phyloP scores from a whole-genome alignment of 176 grass and related monocot genomes.

The Miscanthus lutarioriparius region DNA sequence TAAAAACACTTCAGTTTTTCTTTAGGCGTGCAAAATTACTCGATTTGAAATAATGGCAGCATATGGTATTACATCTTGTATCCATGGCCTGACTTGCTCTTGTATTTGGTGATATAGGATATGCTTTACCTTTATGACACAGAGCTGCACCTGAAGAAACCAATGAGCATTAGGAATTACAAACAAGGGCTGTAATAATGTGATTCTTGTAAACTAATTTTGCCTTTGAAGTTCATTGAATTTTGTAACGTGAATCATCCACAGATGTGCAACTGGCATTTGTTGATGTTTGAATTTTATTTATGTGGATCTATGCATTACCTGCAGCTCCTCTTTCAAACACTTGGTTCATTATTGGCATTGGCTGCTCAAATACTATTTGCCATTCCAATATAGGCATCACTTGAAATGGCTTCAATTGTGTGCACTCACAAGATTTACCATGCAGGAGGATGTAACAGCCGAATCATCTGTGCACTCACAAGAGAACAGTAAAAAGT shows the following conservation, averaged over 20 bases:
- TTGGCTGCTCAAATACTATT: neutral
- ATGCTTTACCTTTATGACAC: conserved; percentile 57
- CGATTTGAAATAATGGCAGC: neutral
- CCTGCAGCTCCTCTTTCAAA: neutral
- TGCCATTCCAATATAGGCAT: no score
- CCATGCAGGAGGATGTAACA: no score
- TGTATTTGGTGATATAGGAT: conserved; percentile 49
- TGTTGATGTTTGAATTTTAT: neutral
- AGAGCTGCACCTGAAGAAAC: conserved; percentile 41
- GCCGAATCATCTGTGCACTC: no score
- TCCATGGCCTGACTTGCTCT: conserved; percentile 31
- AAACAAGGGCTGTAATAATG: conserved; percentile 35
- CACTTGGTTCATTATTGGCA: neutral
- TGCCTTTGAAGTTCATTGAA: neutral
- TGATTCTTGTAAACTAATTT: conserved; percentile 1
- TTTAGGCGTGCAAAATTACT: neutral
- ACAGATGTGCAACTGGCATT: neutral
- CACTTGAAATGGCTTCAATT: no score
- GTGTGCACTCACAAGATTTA: no score
- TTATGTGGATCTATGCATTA: neutral
- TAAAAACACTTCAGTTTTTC: neutral
- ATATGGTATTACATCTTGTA: neutral
- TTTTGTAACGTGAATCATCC: neutral
- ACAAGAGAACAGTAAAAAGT: no score
- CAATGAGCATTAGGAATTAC: conserved; percentile 34